These are phyloP conservation scores for Botrytis fabae DNA, from an alignment of 2,329 filamentous ascomycete species.

Conservation along the genomic window DNA sequence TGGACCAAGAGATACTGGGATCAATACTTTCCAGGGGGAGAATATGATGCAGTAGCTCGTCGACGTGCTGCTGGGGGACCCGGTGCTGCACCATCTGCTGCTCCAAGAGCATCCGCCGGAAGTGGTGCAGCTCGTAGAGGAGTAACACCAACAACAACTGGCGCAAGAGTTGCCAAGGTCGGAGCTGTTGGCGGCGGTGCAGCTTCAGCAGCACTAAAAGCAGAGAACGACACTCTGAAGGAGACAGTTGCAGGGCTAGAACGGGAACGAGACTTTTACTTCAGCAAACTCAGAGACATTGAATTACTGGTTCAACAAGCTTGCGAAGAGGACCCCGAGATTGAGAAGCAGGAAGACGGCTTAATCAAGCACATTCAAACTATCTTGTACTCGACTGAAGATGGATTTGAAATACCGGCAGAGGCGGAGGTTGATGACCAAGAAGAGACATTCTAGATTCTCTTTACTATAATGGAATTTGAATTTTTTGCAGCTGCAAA, in stretches of 20 bases:
- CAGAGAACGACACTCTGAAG: conserved; percentile 86
- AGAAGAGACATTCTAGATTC: conserved; percentile 72
- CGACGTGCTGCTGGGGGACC: conserved; percentile 74
- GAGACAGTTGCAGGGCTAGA: conserved; percentile 94
- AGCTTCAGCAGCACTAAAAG: conserved; percentile 70
- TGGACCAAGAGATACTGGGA: conserved; percentile 98
- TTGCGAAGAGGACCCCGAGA: conserved; percentile 85
- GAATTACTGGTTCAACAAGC: conserved; percentile 92
- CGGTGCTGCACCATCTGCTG: conserved; percentile 48
- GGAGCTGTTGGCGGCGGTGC: conserved; percentile 51
- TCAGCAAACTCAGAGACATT: conserved; percentile 96
- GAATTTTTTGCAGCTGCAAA: conserved; percentile 26
- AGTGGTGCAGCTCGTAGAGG: conserved; percentile 47
- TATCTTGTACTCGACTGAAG: conserved; percentile 96
- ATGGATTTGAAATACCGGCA: conserved; percentile 85
- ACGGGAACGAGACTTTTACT: conserved; percentile 98
- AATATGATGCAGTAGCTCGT: conserved; percentile 87
- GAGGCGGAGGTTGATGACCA: conserved; percentile 67
- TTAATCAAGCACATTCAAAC: conserved; percentile 94
- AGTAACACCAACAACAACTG: conserved; percentile 45
- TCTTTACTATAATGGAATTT: conserved; percentile 29
- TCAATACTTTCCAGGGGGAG: conserved; percentile 93
- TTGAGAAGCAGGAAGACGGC: conserved; percentile 91
- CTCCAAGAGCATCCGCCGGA: conserved; percentile 49
- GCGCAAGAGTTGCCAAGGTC: conserved; percentile 47